Conservation (phyloP, 2,329 filamentous ascomycete genomes). For the Niveomyces coronatus region DNA sequence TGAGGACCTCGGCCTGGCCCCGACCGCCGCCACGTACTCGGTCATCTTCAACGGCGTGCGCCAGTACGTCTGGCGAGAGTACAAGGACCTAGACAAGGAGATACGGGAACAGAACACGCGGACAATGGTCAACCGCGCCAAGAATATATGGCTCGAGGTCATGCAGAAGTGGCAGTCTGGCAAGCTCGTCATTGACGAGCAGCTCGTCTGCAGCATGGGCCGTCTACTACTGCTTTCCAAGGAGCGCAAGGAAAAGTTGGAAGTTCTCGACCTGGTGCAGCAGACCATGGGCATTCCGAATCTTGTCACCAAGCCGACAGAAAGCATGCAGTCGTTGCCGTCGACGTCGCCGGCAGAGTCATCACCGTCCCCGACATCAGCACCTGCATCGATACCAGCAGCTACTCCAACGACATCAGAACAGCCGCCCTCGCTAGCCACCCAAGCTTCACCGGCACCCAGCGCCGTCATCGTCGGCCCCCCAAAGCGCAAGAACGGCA, state of each 20-base stretch:
- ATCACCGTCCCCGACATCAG: background rate
- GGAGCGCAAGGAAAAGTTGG: slow-evolving; percentile 50
- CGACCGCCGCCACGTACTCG: slow-evolving; percentile 65
- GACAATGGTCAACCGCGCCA: slow-evolving; percentile 52
- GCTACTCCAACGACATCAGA: slow-evolving; percentile 1
- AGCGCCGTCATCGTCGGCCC: background rate
- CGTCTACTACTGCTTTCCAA: slow-evolving; percentile 59
- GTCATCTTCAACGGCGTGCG: slow-evolving; percentile 73
- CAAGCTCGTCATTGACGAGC: slow-evolving; percentile 62
- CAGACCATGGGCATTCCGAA: slow-evolving; percentile 71
- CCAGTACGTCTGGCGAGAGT: slow-evolving; percentile 17
- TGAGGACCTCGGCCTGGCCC: slow-evolving; percentile 51
- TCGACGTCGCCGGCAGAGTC: background rate
- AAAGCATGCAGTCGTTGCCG: background rate
- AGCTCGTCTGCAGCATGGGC: slow-evolving; percentile 72
- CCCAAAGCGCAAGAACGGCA: slow-evolving; percentile 10
- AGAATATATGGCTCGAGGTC: slow-evolving; percentile 72
- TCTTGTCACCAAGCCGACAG: slow-evolving; percentile 18
- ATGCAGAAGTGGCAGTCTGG: slow-evolving; percentile 65
- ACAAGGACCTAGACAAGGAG: slow-evolving; percentile 18
- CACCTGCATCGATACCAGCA: background rate
- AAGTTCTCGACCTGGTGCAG: slow-evolving; percentile 65
- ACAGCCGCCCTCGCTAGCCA: background rate
- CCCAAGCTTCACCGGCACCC: background rate
- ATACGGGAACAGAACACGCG: slow-evolving; percentile 25